Evolutionary conservation across 176 grass and related monocot species (phyloP).

Genomic region (Alopecurus myosuroides): DNA sequence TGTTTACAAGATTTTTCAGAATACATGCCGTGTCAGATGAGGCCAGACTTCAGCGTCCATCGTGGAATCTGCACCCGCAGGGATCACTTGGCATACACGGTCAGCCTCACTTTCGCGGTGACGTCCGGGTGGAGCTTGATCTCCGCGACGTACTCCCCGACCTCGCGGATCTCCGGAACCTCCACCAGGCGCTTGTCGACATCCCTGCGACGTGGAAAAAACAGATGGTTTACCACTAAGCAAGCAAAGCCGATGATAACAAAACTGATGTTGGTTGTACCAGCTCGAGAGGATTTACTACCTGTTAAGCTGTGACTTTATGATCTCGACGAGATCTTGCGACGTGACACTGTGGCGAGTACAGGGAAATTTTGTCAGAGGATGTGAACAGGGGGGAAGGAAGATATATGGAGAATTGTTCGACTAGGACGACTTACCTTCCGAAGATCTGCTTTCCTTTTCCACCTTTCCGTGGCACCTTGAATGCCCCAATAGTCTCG

Average conservation of each 20-base stretch:
- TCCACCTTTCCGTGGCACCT: conserved; percentile 78
- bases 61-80: background rate
- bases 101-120: conserved; percentile 67
- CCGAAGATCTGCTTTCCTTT: conserved; percentile 90
- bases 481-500: conserved; percentile 84
- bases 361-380: background rate
- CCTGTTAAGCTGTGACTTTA: conserved; percentile 86
- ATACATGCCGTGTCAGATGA: background rate
- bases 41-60: background rate
- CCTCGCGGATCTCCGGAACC: conserved; percentile 83
- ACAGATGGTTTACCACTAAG: background rate
- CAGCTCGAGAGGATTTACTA: conserved; percentile 16
- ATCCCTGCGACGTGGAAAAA: conserved; percentile 41
- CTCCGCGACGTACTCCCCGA: conserved; percentile 82
- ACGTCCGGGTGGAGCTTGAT: conserved; percentile 89
- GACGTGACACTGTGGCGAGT: conserved; percentile 59
- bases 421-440: conserved; percentile 54
- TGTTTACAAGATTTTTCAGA: background rate
- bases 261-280: background rate
- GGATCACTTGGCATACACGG: conserved; percentile 61
- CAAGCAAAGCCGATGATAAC: background rate
- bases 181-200: conserved; percentile 60
- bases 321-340: conserved; percentile 91
- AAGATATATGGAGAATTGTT: background rate
- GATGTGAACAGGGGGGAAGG: background rate